Evolutionary conservation across 225 moss, liverwort and hornwort species (phyloP).

Genomic region (Anthoceros angustus): DNA sequence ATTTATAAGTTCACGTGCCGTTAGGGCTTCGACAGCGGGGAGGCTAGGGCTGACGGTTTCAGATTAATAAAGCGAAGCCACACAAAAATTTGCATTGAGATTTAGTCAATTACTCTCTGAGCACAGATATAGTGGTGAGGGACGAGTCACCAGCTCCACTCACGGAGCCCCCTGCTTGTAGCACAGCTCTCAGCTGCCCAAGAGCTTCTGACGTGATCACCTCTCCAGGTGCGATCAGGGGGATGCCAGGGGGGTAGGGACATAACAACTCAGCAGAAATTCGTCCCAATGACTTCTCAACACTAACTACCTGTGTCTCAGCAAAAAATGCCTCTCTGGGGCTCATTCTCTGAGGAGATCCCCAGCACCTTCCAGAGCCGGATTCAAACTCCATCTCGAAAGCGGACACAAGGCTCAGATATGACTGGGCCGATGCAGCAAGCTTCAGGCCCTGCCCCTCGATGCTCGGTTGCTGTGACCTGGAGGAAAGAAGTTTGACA

Average conservation of each 20-base stretch:
- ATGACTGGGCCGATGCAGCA: background rate
- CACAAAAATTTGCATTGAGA: no score
- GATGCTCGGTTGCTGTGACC: conserved; percentile 3
- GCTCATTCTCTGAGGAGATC: conserved; percentile 20
- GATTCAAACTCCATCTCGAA: background rate
- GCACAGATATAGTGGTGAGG: conserved; percentile 11
- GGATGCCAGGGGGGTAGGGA: conserved; percentile 85
- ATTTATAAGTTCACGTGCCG: no score
- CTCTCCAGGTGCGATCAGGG: conserved; percentile 69
- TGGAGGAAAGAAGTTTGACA: conserved; percentile 34
- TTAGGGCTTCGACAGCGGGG: no score
- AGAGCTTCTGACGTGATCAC: conserved; percentile 40
- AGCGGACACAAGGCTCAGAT: no score
- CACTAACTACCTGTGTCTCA: conserved; percentile 29
- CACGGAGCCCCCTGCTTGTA: conserved; percentile 47
- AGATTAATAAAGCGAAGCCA: no score
- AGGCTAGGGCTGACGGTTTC: no score
- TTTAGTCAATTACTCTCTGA: no score
- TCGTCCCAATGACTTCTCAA: conserved; percentile 35
- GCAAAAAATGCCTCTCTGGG: conserved; percentile 73
- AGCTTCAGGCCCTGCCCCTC: background rate
- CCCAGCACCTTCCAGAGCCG: conserved; percentile 5
- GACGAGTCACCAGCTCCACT: conserved; percentile 49
- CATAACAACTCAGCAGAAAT: conserved; percentile 71
- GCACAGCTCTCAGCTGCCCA: conserved; percentile 31